These are phyloP conservation scores for Macrocybe gigantea DNA, from an alignment of 768 basidiomycete genomes.

Conservation along the genomic window DNA sequence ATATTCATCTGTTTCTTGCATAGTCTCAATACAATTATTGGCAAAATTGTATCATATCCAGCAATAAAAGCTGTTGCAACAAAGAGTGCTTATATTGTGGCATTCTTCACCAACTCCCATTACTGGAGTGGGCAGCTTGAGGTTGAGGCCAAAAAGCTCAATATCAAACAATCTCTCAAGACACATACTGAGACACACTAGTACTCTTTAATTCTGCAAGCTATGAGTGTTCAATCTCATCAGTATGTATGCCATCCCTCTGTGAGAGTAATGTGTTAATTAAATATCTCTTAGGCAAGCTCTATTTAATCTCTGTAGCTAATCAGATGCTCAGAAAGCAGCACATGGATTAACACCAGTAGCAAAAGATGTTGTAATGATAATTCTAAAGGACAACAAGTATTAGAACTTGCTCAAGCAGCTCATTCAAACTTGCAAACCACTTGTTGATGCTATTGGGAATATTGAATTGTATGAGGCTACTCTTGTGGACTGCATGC, in stretches of 20 bases:
- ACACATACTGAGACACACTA: slow-evolving; percentile 3
- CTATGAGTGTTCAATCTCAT: slow-evolving; percentile 11
- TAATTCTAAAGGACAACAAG: not conserved
- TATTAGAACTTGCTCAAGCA: slow-evolving; percentile 11
- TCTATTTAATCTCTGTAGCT: not conserved
- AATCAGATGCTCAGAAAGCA: slow-evolving; percentile 5
- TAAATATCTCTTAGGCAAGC: not conserved
- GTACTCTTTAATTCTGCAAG: slow-evolving; percentile 18
- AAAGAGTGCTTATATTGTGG: slow-evolving; percentile 15
- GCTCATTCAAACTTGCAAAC: slow-evolving; percentile 13
- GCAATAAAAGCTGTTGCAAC: slow-evolving; percentile 15
- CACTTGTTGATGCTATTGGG: slow-evolving; percentile 22
- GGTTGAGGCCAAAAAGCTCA: slow-evolving; percentile 5
- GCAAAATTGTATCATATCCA: slow-evolving; percentile 18
- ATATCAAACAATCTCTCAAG: slow-evolving; percentile 11
- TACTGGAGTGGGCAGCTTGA: slow-evolving; percentile 25
- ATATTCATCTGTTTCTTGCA: slow-evolving; percentile 24
- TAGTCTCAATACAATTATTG: slow-evolving; percentile 21
- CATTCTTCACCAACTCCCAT: slow-evolving; percentile 23
- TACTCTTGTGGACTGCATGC: slow-evolving; percentile 22
- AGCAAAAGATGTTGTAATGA: not conserved
- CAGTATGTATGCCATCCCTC: not conserved
- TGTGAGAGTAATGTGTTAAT: not conserved
- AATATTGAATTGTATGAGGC: slow-evolving; percentile 17
- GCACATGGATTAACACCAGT: slow-evolving; percentile 8